A percentile compares a stretch with the other conserved stretches of the same genome.
These are phyloP conservation scores for Tremellales sp. DNA, from an alignment of 1,284 basidiomycete genomes.

Conservation along the genomic window DNA sequence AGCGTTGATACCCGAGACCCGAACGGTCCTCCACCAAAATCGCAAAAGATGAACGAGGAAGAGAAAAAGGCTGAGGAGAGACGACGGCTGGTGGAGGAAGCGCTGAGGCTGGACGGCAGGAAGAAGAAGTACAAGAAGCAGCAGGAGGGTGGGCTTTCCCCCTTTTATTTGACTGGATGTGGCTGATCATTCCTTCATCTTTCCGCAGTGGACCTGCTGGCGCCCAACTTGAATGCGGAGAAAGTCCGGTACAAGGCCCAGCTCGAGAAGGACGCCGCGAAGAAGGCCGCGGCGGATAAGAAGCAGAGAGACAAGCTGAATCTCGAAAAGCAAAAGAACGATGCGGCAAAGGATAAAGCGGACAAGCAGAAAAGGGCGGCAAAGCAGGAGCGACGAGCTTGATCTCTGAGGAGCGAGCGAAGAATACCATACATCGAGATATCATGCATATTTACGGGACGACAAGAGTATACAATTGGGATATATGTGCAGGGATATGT, in stretches of 20 bases:
- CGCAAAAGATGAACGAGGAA: conserved; percentile 26
- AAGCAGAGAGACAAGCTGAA: conserved; percentile 44
- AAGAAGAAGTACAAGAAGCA: conserved; percentile 46
- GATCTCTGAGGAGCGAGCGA: not conserved
- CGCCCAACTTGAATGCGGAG: conserved; percentile 46
- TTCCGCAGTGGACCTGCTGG: conserved; percentile 41
- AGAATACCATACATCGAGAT: too few relatives aligned
- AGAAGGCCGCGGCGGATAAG: conserved; percentile 30
- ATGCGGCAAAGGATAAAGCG: conserved; percentile 45
- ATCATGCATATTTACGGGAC: not conserved
- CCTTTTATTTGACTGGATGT: not conserved
- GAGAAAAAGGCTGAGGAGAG: conserved; percentile 43
- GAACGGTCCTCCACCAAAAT: conserved; percentile 26
- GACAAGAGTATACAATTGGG: too few relatives aligned
- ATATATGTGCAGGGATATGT: too few relatives aligned
- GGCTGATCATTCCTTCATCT: not conserved
- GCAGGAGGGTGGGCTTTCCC: conserved; percentile 33
- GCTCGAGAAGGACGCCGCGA: conserved; percentile 40
- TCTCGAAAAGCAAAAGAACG: conserved; percentile 47
- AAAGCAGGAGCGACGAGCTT: conserved; percentile 45
- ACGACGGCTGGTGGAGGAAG: conserved; percentile 36
- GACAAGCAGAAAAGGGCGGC: conserved; percentile 49
- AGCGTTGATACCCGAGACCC: conserved; percentile 4
- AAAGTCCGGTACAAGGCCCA: conserved; percentile 39
- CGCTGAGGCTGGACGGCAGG: conserved; percentile 39